Base-by-base conservation (phyloP, 441 rosid species). In the Theobroma grandiflorum region DNA sequence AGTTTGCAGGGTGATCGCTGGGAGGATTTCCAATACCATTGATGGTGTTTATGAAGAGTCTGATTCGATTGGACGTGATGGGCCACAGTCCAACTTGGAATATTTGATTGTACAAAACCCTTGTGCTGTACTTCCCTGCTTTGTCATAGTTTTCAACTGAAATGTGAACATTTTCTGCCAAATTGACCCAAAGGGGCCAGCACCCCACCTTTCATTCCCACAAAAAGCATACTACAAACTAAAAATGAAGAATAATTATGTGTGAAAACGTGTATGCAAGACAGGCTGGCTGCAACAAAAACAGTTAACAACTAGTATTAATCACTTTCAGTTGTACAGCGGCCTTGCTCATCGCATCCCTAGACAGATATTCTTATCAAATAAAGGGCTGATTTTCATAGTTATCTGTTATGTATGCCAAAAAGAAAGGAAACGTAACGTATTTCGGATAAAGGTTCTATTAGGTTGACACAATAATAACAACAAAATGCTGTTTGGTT, bases 61-160 rank as follows among this genome's bases (percentile, higher is more conserved):
- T 33, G 79, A 80, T n/a, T 83, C 82, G 6, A 20, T 53, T 33
- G 78, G 69, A 42, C 74, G 14, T 20, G 73, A 72, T 70, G 78
- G 77, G 42, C 76, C 31, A 31, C n/a, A 31, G 43, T 67, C 55
- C 16, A 78, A 70, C 31, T 65, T 73, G 6, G 83, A 80, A 71
- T 70, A 74, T 74, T 68, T 85, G 84, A 69, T 76, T 67, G 82
- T 88, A 64, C 76, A 76, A 75, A 79, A 88, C 78, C 86, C 86
- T 0, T 62, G 83, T 79, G 92, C 92, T 57, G 72, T 86, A 45
- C 87, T 85, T 75, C 87, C 89, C 31, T 88, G 94, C 76, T 88
- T 92, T 81, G 87, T 85, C 78, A 69, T 86, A 79, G 88, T 84
- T 72, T 85, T 84, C 74, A 58, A 72, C 71, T 87, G 80, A 86